Evolutionary conservation across 1,284 basidiomycete genomes (phyloP), one percentile per base, ranked within the genome.

Genomic region (Austroboletus novae-zelandiae): DNA sequence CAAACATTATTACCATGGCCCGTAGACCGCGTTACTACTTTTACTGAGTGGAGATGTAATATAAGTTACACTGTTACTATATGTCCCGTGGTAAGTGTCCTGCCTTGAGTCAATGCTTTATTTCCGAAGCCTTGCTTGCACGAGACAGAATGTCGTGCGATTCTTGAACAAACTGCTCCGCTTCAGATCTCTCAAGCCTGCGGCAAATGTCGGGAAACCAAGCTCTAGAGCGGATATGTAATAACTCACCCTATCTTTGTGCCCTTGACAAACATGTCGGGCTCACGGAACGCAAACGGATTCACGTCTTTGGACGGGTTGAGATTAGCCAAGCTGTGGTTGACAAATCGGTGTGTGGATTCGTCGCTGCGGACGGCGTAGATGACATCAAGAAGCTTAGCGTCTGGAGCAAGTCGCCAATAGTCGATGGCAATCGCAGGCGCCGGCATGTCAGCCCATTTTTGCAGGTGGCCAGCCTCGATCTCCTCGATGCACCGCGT

Each of bases 331-430:
- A 97, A 74, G 52, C 88, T 91, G 71, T 97, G 94, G 70, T 97
- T 95, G 55, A 94, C 91, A 61, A 93, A 96, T 50, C 94, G 79
- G 64, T 98, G 94, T 0, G 90, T 93, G 3, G 88, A 84, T 68
- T 98, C 96, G 69, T 99, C 96, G 13, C 92, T 93, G 47, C 90
- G 81, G 17, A 99, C 91, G 14, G 91, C 93, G 60, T 91, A 88
- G 50, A 98, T 77, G 43, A 98, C 89, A 61, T 98, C 95, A 23
- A 91, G 74, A 53, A 98, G 72, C 60, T 81, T 92, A 0, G 94
- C 88, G 58, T 87, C 76, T 2, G 77, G 66, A 1, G 73, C 67
- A 32, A 97, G 77, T 47, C 93, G 85, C 94, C 94, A 98, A 73
- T 98, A 97, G 65, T 95, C 91, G 60, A 91, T 93, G 17, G 94